phyloP scores from a whole-genome alignment of 495 filamentous ascomycete species.

The Pseudoneurospora amorphoporcata region DNA sequence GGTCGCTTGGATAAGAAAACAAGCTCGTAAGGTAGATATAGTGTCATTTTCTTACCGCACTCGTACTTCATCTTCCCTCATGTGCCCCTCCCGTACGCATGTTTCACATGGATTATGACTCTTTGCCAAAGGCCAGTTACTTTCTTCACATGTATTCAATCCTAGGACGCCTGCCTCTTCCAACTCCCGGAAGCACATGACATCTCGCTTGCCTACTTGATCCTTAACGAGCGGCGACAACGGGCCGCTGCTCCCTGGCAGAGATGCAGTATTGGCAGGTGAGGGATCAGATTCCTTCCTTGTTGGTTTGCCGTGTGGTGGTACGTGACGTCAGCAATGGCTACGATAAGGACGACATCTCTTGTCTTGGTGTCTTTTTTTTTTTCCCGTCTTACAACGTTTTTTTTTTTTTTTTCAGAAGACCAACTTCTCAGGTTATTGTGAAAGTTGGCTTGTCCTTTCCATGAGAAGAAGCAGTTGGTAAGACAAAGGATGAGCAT shows the following conservation, averaged over 20 bases:
- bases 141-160: neutral
- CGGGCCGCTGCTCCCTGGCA: neutral
- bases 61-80: neutral
- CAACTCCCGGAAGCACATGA: neutral
- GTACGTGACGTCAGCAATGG: neutral
- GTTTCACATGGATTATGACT: neutral
- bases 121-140: neutral
- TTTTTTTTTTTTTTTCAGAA: neutral
- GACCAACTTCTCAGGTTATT: neutral
- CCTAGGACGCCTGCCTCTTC: neutral
- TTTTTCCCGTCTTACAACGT: neutral
- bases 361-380: neutral
- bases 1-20: neutral
- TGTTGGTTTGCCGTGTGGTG: neutral
- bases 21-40: neutral
- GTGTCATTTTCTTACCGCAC: neutral
- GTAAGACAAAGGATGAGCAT: neutral
- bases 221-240: neutral
- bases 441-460: neutral
- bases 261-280: neutral
- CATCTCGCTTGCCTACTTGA: neutral
- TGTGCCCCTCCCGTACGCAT: neutral
- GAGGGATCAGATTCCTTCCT: neutral
- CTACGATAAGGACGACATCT: neutral
- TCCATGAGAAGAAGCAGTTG: neutral